Percentiles rank a stretch among this genome's conserved stretches.
These are phyloP conservation scores for Carpinus fangiana DNA, from an alignment of 306 rosid genomes.

Conservation along the genomic window DNA sequence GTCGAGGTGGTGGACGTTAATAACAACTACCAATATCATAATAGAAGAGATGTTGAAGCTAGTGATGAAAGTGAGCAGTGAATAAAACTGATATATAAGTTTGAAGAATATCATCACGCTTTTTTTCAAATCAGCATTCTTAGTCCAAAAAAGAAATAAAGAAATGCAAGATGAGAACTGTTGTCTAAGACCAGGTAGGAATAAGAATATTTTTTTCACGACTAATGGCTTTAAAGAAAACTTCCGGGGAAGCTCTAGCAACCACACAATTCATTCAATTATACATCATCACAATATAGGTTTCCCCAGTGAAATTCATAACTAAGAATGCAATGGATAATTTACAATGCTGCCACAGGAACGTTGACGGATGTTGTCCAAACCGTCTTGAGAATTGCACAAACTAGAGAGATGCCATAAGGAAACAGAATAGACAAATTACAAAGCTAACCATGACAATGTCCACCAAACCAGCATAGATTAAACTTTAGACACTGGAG, in stretches of 20 bases:
- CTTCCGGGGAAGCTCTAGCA: not conserved
- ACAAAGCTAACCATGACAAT: conserved; percentile 44
- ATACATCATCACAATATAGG: not conserved
- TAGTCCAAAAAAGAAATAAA: too few species aligned
- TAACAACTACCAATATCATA: too few species aligned
- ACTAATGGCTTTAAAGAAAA: not conserved
- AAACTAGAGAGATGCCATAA: conserved; percentile 30
- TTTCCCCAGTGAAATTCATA: not conserved
- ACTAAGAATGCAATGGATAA: conserved; percentile 12
- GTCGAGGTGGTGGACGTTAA: too few species aligned
- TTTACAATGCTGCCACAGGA: conserved; percentile 41
- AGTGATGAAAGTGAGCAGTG: too few species aligned
- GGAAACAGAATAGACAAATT: conserved; percentile 41
- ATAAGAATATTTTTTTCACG: not conserved
- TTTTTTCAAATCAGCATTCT: too few species aligned
- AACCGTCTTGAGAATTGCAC: conserved; percentile 40
- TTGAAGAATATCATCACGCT: too few species aligned
- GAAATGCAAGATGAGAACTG: too few species aligned
- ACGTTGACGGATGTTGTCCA: conserved; percentile 27
- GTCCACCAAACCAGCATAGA: conserved; percentile 57
- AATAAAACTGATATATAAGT: too few species aligned
- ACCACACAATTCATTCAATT: not conserved
- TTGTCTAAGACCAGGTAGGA: not conserved
- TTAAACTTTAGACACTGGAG: conserved; percentile 49
- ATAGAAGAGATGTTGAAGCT: too few species aligned